phyloP scores from a whole-genome alignment of 106 monocot species.

The Allium sativum region DNA sequence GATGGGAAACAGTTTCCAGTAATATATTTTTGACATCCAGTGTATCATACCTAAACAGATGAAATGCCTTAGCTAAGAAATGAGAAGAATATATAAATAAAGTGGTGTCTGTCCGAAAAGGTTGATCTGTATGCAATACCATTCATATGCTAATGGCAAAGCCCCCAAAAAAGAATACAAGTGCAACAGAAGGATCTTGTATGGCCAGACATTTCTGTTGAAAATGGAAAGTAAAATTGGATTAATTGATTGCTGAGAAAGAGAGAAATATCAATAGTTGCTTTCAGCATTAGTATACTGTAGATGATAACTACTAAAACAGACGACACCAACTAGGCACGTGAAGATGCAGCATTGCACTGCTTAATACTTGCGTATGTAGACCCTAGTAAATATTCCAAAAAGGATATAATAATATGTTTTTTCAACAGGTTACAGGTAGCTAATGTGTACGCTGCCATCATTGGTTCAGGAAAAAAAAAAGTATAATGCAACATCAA shows the following conservation, averaged over 20 bases:
- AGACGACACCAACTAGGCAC: no score
- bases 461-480: no score
- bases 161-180: slow-evolving; percentile 61
- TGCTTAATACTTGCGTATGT: no score
- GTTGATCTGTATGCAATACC: slow-evolving; percentile 30
- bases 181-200: slow-evolving; percentile 80
- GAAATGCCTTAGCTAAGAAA: slow-evolving; percentile 6
- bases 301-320: no score
- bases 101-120: neutral
- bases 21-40: slow-evolving; percentile 89
- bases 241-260: neutral
- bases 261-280: neutral
- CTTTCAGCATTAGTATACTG: neutral
- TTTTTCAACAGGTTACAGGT: no score
- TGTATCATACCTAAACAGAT: slow-evolving; percentile 51
- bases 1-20: slow-evolving; percentile 72
- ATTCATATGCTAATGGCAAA: slow-evolving; percentile 67
- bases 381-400: no score
- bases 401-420: no score
- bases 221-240: slow-evolving; percentile 4
- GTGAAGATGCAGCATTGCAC: no score
- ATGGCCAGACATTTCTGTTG: slow-evolving; percentile 69
- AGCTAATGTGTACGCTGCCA: no score
- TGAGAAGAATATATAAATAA: neutral
- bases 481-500: no score